Conservation (phyloP, 805 yeast species). For the Candida adriatica region DNA sequence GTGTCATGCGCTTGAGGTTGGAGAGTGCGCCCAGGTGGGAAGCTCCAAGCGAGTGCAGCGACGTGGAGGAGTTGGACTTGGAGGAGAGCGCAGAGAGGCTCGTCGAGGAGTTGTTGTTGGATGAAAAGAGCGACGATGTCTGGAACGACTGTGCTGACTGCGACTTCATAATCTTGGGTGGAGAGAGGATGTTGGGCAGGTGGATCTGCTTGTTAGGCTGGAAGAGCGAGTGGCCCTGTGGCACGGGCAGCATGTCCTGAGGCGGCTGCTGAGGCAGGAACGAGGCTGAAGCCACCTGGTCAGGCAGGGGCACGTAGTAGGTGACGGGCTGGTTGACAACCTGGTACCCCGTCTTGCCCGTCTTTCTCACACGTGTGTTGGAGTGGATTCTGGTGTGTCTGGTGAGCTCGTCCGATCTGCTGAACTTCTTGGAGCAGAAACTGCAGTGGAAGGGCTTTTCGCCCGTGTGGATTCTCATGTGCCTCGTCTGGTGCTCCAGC, state of each 20-base stretch:
- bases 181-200: constrained; percentile 23
- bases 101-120: constrained; percentile 19
- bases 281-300: constrained; percentile 4
- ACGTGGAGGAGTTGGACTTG: constrained; percentile 23
- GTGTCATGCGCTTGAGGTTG: constrained; percentile 33
- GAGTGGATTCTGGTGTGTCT: constrained; percentile 79
- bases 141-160: constrained; percentile 20
- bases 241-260: constrained; percentile 1
- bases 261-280: constrained; percentile 2
- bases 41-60: constrained; percentile 18
- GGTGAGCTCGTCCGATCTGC: constrained; percentile 79
- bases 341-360: constrained; percentile 25
- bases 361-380: constrained; percentile 42
- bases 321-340: constrained; percentile 22
- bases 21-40: constrained; percentile 21
- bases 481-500: constrained; percentile 86
- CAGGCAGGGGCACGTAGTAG: constrained; percentile 20
- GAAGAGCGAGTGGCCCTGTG: constrained; percentile 11
- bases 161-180: constrained; percentile 24
- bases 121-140: constrained; percentile 20
- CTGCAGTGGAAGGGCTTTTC: constrained; percentile 86
- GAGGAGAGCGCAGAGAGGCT: constrained; percentile 21
- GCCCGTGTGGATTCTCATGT: constrained; percentile 88
- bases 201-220: constrained; percentile 15
- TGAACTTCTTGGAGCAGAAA: constrained; percentile 71